Conservation (phyloP, 306 rosid species). For the Mucuna pruriens region DNA sequence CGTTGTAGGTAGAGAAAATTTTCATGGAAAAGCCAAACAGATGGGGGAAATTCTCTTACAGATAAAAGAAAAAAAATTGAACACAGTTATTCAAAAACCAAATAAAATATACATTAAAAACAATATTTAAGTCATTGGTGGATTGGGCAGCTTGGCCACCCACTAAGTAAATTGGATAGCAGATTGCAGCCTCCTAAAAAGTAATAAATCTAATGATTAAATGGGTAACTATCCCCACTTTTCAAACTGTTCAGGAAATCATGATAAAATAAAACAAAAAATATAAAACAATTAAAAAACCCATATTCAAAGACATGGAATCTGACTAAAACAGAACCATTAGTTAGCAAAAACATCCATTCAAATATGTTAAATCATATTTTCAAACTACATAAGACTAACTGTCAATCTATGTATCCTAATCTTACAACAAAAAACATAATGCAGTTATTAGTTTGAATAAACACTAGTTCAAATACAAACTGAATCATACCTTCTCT, state of each 20-base stretch:
- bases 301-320: background rate
- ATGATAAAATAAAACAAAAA: background rate
- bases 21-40: no score
- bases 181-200: background rate
- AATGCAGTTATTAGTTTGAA: background rate
- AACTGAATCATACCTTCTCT: conserved; percentile 72
- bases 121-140: no score
- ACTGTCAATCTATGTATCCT: background rate
- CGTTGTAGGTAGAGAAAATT: no score
- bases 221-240: background rate
- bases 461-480: conserved; percentile 7
- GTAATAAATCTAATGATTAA: background rate
- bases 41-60: no score
- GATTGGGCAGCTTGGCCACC: no score
- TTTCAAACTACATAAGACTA: background rate
- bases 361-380: background rate
- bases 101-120: no score
- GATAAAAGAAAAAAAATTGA: no score
- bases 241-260: background rate
- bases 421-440: background rate
- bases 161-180: background rate
- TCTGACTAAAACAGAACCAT: background rate
- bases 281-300: background rate
- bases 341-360: background rate
- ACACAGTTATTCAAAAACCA: no score